These are phyloP conservation scores for Acorus calamus DNA, from an alignment of 106 monocot genomes.

Conservation along the genomic window DNA sequence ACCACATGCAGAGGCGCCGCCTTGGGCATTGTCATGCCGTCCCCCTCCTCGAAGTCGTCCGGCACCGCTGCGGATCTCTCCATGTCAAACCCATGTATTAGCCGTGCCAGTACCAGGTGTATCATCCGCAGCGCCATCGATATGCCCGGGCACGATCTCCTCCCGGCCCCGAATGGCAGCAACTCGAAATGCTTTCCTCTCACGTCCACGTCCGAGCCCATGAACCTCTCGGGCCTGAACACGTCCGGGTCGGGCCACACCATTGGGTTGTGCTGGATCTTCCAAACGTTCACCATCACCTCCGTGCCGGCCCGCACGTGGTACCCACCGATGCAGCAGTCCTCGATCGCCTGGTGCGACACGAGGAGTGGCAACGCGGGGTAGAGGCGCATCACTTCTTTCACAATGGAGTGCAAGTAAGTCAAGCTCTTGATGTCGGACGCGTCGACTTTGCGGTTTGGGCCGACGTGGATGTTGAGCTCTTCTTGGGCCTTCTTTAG, in stretches of 20 bases:
- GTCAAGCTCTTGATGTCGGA: constrained; percentile 26
- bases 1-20: too few relatives aligned
- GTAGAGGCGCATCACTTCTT: constrained; percentile 21
- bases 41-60: too few relatives aligned
- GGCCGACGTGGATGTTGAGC: constrained; percentile 19
- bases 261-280: constrained; percentile 16
- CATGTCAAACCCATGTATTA: too few relatives aligned
- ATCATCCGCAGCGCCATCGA: constrained; percentile 22
- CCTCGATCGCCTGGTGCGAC: constrained; percentile 18
- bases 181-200: constrained; percentile 27
- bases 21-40: too few relatives aligned
- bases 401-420: constrained; percentile 26
- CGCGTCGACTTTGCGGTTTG: constrained; percentile 15
- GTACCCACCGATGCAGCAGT: constrained; percentile 21
- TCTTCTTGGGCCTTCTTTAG: constrained; percentile 20
- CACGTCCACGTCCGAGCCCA: constrained; percentile 14
- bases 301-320: constrained; percentile 19
- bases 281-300: constrained; percentile 24
- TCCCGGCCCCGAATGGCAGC: constrained; percentile 30
- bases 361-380: constrained; percentile 11
- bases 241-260: constrained; percentile 19
- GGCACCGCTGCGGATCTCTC: too few relatives aligned
- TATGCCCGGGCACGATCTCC: constrained; percentile 29
- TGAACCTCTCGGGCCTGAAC: constrained; percentile 37
- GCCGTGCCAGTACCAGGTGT: constrained; percentile 13